phyloP scores from a whole-genome alignment of 129 eudicot species.

The Flaveria trinervia region DNA sequence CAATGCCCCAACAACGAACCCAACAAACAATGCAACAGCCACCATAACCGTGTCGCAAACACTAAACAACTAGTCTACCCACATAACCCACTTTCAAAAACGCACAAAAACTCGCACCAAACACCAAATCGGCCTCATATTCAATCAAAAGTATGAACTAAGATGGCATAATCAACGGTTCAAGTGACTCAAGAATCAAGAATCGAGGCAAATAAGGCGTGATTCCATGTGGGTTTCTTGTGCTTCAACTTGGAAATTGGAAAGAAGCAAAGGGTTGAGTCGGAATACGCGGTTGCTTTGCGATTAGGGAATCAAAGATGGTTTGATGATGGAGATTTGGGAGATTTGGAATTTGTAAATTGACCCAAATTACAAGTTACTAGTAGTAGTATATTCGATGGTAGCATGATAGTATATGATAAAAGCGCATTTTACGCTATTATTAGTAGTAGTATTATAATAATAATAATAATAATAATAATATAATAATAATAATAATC shows the following conservation, averaged over 20 bases:
- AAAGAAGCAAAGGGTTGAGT: neutral
- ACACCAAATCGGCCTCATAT: neutral
- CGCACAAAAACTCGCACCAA: conserved; percentile 4
- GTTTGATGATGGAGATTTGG: conserved; percentile 11
- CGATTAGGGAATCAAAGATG: conserved; percentile 11
- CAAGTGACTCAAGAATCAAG: neutral
- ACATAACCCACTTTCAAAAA: conserved; percentile 8
- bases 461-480: too few species aligned
- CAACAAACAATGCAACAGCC: conserved; percentile 44
- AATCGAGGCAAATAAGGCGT: conserved; percentile 5
- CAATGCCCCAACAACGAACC: conserved; percentile 59
- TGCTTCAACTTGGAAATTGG: neutral
- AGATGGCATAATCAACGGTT: neutral
- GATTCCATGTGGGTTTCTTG: too few species aligned
- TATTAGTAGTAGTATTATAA: too few species aligned
- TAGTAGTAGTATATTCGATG: conserved; percentile 3
- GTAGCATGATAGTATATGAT: too few species aligned
- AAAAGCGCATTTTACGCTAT: too few species aligned
- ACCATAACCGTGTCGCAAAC: conserved; percentile 19
- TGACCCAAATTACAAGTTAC: conserved; percentile 3
- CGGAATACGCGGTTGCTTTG: conserved; percentile 23
- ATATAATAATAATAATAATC: too few species aligned
- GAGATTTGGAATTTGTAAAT: neutral
- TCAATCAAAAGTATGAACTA: neutral
- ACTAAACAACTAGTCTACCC: neutral